These are phyloP conservation scores for Lactarius sp. DNA, from an alignment of 768 basidiomycete genomes.

Conservation along the genomic window DNA sequence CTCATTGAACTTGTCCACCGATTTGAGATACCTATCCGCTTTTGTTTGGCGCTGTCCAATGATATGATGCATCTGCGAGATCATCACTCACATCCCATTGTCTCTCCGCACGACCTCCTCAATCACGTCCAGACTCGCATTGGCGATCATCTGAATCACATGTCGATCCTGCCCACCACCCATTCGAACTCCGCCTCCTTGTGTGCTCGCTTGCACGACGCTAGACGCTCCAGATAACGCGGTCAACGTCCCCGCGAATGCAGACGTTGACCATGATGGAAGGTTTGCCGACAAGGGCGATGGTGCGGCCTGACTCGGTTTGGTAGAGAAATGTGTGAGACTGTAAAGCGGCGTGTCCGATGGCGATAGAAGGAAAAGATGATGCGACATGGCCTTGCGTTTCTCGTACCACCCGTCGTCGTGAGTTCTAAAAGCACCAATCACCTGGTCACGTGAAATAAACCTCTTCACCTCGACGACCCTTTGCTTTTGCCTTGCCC, in stretches of 20 bases:
- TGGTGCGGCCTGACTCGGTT: conserved; percentile 52
- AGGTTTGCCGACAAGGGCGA: conserved; percentile 77
- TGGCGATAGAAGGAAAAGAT: conserved; percentile 80
- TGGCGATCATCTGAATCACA: conserved; percentile 98
- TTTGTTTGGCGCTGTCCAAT: conserved; percentile 13
- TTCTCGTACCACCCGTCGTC: not conserved
- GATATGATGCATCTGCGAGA: not conserved
- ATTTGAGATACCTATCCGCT: conserved; percentile 81
- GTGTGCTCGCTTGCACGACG: conserved; percentile 56
- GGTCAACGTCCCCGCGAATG: conserved; percentile 84
- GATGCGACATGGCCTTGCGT: conserved; percentile 63
- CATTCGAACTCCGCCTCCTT: conserved; percentile 60
- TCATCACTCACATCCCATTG: conserved; percentile 63
- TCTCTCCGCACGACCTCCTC: conserved; percentile 90
- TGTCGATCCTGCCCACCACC: conserved; percentile 84
- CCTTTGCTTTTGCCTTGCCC: not conserved
- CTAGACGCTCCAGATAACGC: conserved; percentile 82
- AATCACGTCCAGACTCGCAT: conserved; percentile 90
- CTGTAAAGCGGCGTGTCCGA: conserved; percentile 84
- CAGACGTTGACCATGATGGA: conserved; percentile 87
- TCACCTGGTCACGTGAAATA: conserved; percentile 5
- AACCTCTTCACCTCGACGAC: not conserved
- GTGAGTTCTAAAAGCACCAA: not conserved
- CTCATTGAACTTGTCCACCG: conserved; percentile 96
- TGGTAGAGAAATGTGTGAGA: conserved; percentile 77